phyloP scores from a whole-genome alignment of 257 asterid species.

The Fraxinus pennsylvanica region DNA sequence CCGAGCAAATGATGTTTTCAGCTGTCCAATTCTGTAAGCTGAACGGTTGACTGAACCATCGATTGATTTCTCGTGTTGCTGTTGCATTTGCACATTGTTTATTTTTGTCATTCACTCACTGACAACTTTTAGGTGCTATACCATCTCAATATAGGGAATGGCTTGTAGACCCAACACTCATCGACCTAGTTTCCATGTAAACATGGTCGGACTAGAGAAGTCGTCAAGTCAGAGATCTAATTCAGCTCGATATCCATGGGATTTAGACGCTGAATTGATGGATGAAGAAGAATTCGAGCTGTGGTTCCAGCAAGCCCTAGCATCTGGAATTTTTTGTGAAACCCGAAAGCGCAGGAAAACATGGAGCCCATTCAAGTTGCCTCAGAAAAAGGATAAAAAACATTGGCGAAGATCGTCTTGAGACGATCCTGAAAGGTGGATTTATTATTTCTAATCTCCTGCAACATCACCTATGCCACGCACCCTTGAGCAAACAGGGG shows the following conservation, averaged over 20 bases:
- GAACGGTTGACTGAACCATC: not conserved
- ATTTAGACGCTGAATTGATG: slow-evolving; percentile 88
- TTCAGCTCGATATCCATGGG: slow-evolving; percentile 91
- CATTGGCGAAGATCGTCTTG: slow-evolving; percentile 85
- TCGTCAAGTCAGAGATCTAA: slow-evolving; percentile 69
- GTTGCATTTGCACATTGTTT: not conserved
- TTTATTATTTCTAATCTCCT: slow-evolving; percentile 6
- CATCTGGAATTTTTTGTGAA: slow-evolving; percentile 90
- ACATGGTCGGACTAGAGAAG: slow-evolving; percentile 94
- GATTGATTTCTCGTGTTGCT: not conserved
- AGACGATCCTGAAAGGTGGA: slow-evolving; percentile 28
- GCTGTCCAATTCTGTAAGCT: not conserved
- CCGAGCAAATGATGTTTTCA: not conserved
- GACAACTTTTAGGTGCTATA: not conserved
- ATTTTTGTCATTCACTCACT: not conserved
- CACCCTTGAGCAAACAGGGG: not conserved
- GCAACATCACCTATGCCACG: slow-evolving; percentile 9
- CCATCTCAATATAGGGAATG: slow-evolving; percentile 69
- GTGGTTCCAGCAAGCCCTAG: slow-evolving; percentile 97
- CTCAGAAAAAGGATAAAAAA: slow-evolving; percentile 77
- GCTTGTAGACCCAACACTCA: slow-evolving; percentile 96
- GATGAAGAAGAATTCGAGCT: slow-evolving; percentile 94
- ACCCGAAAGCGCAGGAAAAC: slow-evolving; percentile 87
- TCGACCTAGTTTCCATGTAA: slow-evolving; percentile 95
- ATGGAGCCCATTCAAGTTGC: slow-evolving; percentile 97